Evolutionary conservation across 2,329 filamentous ascomycete species (phyloP), one percentile per base, ranked within the genome.

Genomic region (Onygenales sp.): DNA sequence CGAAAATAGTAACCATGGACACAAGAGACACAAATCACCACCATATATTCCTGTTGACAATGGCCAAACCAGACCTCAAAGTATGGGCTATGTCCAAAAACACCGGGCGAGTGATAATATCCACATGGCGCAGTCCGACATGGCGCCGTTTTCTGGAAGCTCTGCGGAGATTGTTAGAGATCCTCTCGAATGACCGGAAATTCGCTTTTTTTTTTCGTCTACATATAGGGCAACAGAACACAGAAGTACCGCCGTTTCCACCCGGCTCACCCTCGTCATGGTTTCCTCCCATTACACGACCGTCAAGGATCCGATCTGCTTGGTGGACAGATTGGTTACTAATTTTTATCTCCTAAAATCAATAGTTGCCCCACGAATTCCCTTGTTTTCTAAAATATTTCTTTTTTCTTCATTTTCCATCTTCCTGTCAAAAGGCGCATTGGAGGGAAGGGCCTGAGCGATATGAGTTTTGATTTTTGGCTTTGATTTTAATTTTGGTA

Each of bases 81-180:
- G 75, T 50, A 63, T 78, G 66, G 76, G 76, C 0, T 77, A 74
- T 53, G 76, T 78, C 9, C 68, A 71, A 8, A 72, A 76, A 54
- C 69, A 76, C 59, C 72, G 75, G 36, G 71, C 74, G 3, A 71
- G 69, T 51, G 75, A 78, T 49, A 71, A 75, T 54, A 76, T 78
- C 36, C 71, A 74, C 53, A 67, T 72, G 49, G 64, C 66, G 11
- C 27, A 70, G 66, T 58, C 64, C 68, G 66, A 71, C 36, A 61
- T 67, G 50, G 60, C 64, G 5, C 66, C 68, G 9, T 65, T 72
- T 35, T 62, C 67, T 6, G 72, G 72, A 9, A 75, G 72, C 52
- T 63, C 69, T 11, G 74, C 74, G 8, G 73, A 76, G 57, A 60
- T 75, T 14, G 72, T 76, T 9, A 66, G 71, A 51, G 68, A 68